Evolutionary conservation across 2,329 filamentous ascomycete species (phyloP).

Genomic region (Hysterium pulicare): DNA sequence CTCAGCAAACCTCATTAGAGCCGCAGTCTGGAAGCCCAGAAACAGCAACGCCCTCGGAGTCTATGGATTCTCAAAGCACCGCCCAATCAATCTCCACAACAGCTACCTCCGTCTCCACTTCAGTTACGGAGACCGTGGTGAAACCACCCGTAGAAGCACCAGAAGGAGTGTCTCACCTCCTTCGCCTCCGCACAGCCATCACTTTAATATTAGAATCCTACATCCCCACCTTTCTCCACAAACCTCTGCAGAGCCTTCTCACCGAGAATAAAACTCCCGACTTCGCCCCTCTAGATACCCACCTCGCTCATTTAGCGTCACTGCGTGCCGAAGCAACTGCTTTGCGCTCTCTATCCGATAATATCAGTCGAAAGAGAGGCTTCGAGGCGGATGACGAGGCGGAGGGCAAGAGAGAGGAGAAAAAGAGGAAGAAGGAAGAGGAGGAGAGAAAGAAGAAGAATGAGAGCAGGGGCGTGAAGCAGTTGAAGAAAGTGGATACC

Average conservation of each 20-base stretch:
- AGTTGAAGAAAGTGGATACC: conserved; percentile 86
- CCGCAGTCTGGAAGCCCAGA: conserved; percentile 3
- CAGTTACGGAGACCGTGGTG: conserved; percentile 12
- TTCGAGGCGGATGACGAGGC: conserved; percentile 65
- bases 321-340: conserved; percentile 70
- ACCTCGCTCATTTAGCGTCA: conserved; percentile 63
- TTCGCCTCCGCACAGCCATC: conserved; percentile 62
- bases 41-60: conserved; percentile 3
- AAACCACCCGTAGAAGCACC: conserved; percentile 24
- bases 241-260: conserved; percentile 44
- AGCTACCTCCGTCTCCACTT: conserved; percentile 8
- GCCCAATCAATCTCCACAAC: conserved; percentile 11
- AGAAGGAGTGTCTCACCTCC: conserved; percentile 54
- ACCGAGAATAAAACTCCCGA: conserved; percentile 48
- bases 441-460: conserved; percentile 83
- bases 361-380: conserved; percentile 62
- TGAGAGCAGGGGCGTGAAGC: conserved; percentile 71
- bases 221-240: conserved; percentile 43
- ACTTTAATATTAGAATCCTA: conserved; percentile 64
- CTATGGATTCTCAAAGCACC: conserved; percentile 18
- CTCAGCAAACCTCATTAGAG: conserved; percentile 20
- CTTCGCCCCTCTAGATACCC: conserved; percentile 68
- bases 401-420: conserved; percentile 60
- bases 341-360: conserved; percentile 65
- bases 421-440: conserved; percentile 81